phyloP scores from a whole-genome alignment of 2,329 filamentous ascomycete species.

The Aspergillus fischeri region DNA sequence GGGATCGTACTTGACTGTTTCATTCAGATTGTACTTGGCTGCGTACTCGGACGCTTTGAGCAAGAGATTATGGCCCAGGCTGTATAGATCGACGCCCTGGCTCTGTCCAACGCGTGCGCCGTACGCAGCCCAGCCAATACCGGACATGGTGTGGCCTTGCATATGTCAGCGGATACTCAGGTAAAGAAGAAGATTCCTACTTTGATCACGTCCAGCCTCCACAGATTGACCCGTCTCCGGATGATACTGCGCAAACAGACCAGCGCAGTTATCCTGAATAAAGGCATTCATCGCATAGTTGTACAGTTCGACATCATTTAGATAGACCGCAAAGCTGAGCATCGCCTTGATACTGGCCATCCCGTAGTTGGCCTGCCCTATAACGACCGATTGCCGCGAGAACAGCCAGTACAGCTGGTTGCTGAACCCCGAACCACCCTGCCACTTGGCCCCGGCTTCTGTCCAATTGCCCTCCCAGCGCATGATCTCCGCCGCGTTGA shows the following conservation, averaged over 20 bases:
- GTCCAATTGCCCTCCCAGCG: constrained; percentile 42
- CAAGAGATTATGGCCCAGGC: constrained; percentile 28
- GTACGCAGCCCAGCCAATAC: constrained; percentile 33
- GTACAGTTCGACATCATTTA: constrained; percentile 40
- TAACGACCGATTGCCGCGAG: constrained; percentile 33
- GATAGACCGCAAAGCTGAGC: constrained; percentile 38
- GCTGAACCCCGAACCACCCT: constrained; percentile 36
- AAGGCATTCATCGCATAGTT: constrained; percentile 40
- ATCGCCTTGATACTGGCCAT: constrained; percentile 40
- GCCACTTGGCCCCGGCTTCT: constrained; percentile 31
- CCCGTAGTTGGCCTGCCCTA: constrained; percentile 44
- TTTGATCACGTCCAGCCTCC: constrained; percentile 39
- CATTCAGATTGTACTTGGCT: constrained; percentile 38
- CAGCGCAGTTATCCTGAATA: constrained; percentile 36
- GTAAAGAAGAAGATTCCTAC: not conserved
- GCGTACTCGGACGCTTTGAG: constrained; percentile 37
- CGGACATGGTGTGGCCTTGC: constrained; percentile 26
- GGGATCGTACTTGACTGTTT: constrained; percentile 33
- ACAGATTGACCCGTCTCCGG: constrained; percentile 32
- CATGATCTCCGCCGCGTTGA: constrained; percentile 45
- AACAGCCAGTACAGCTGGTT: constrained; percentile 43
- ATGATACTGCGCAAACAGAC: constrained; percentile 26
- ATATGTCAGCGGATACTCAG: not conserved
- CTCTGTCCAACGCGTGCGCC: constrained; percentile 32
- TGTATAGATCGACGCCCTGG: constrained; percentile 36